These are phyloP conservation scores for Acanthamoeba castellanii DNA, from an alignment of 208 protist genomes.

Conservation along the genomic window DNA sequence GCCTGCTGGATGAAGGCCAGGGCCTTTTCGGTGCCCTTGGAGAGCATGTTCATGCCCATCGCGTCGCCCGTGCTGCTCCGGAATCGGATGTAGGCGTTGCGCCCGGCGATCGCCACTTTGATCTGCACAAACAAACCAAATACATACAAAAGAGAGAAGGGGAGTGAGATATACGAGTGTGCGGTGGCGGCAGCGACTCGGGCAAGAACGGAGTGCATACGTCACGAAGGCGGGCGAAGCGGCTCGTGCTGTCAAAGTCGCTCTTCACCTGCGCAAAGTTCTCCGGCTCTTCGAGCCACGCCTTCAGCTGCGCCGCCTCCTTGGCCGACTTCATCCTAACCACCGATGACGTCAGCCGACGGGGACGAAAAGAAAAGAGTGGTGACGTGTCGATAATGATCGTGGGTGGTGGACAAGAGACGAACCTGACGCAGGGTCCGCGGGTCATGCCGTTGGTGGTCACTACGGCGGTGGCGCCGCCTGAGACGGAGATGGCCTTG, in stretches of 20 bases:
- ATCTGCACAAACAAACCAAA: background rate
- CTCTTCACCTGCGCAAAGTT: constrained; percentile 92
- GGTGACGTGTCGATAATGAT: too few species aligned
- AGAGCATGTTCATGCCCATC: constrained; percentile 99
- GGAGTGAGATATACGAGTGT: background rate
- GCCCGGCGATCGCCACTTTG: constrained; percentile 92
- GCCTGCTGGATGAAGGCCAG: constrained; percentile 92
- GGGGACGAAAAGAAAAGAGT: background rate
- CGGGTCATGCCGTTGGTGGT: constrained; percentile 97
- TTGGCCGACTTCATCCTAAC: constrained; percentile 88
- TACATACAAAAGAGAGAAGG: background rate
- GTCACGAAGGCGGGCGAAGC: constrained; percentile 93
- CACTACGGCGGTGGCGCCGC: constrained; percentile 92
- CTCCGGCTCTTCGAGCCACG: constrained; percentile 92
- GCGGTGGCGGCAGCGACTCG: background rate
- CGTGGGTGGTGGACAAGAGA: background rate
- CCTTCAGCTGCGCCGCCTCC: constrained; percentile 91
- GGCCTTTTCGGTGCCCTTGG: constrained; percentile 97
- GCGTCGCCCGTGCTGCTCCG: constrained; percentile 94
- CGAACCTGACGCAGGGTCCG: constrained; percentile 93
- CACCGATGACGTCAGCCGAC: too few species aligned
- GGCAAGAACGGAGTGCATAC: background rate
- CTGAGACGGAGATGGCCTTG: constrained; percentile 94
- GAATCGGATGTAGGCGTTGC: constrained; percentile 79
- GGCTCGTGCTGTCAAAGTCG: constrained; percentile 95